phyloP scores from a whole-genome alignment of 768 basidiomycete genomes.

The Porphyrellus cyaneotinctus region DNA sequence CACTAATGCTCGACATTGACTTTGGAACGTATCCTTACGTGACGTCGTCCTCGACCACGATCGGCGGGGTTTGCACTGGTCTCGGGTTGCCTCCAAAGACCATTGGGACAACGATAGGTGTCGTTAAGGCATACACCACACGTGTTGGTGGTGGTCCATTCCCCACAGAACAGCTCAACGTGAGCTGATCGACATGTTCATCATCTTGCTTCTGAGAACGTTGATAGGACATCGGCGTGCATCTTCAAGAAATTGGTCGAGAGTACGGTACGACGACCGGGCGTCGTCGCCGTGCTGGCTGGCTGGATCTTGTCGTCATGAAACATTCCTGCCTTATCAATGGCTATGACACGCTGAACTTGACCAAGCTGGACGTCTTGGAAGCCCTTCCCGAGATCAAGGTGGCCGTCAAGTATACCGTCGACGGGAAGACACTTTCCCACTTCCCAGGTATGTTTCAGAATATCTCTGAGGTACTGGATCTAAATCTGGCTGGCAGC shows the following conservation, averaged over 20 bases:
- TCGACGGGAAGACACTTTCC: constrained; percentile 71
- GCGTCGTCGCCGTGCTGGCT: constrained; percentile 88
- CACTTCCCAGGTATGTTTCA: constrained; percentile 79
- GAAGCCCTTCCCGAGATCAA: constrained; percentile 85
- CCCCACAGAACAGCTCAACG: constrained; percentile 92
- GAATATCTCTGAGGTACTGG: not conserved
- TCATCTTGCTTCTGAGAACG: not conserved
- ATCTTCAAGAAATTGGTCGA: constrained; percentile 88
- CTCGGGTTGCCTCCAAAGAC: constrained; percentile 92
- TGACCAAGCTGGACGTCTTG: constrained; percentile 94
- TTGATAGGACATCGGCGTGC: constrained; percentile 68
- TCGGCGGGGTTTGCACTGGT: constrained; percentile 96
- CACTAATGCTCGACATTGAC: constrained; percentile 97
- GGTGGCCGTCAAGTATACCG: constrained; percentile 73
- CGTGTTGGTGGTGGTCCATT: constrained; percentile 98
- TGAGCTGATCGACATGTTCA: constrained; percentile 34
- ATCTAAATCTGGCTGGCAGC: constrained; percentile 42
- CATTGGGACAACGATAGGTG: constrained; percentile 86
- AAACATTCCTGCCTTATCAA: constrained; percentile 91
- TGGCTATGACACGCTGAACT: constrained; percentile 89
- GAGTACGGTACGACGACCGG: constrained; percentile 95
- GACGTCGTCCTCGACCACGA: constrained; percentile 88
- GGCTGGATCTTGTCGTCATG: constrained; percentile 96
- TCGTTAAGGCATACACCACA: constrained; percentile 97
- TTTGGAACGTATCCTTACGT: constrained; percentile 98